These are phyloP conservation scores for Leersia perrieri DNA, from an alignment of 176 grass and related monocot species.

Conservation along the genomic window DNA sequence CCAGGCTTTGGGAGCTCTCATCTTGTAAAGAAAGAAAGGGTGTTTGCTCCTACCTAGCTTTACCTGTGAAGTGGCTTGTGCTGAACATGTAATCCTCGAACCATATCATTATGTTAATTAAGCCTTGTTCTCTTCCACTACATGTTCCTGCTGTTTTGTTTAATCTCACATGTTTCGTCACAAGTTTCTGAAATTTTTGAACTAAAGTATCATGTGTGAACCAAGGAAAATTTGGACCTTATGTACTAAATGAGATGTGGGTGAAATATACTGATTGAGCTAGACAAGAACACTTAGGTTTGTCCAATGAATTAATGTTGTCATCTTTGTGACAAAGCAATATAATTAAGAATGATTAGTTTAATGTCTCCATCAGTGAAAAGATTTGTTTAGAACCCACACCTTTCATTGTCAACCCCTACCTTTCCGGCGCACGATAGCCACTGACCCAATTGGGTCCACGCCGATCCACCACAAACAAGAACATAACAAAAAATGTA, in stretches of 20 bases:
- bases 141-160: neutral
- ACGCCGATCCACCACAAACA: conserved; percentile 28
- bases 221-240: neutral
- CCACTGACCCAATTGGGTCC: neutral
- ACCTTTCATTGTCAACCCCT: conserved; percentile 15
- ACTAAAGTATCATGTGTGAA: neutral
- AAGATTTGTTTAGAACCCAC: conserved; percentile 16
- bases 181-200: neutral
- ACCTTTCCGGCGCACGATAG: conserved; percentile 30
- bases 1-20: conserved; percentile 38
- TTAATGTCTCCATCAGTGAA: conserved; percentile 27
- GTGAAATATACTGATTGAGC: neutral
- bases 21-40: conserved; percentile 55
- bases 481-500: neutral
- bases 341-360: neutral
- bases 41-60: conserved; percentile 38
- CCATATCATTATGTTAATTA: conserved; percentile 35
- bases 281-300: neutral
- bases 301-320: neutral
- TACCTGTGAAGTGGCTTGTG: conserved; percentile 37
- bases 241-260: neutral
- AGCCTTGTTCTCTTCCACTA: neutral
- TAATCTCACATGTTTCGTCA: neutral
- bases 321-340: neutral
- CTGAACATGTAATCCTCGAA: conserved; percentile 35